Conservation (phyloP, 2,329 filamentous ascomycete species). For the Sphaceloma murrayae region DNA sequence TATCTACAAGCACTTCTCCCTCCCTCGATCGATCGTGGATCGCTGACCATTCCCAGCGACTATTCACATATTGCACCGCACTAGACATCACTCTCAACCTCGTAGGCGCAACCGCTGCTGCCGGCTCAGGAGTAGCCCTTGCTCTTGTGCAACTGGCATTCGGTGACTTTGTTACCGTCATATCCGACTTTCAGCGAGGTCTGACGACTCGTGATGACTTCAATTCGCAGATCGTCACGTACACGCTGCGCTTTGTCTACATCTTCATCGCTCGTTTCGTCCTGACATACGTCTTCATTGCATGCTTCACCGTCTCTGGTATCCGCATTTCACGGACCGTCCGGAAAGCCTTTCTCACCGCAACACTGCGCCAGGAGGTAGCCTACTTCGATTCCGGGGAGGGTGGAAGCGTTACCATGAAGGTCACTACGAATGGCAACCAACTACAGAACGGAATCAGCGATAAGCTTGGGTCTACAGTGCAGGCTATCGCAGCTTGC, state of each 20-base stretch:
- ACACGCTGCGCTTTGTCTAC: slow-evolving; percentile 54
- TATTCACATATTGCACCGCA: slow-evolving; percentile 18
- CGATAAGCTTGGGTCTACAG: slow-evolving; percentile 26
- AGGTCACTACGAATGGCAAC: slow-evolving; percentile 47
- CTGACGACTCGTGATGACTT: neutral
- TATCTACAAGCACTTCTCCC: neutral
- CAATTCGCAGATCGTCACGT: slow-evolving; percentile 5
- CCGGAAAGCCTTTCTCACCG: slow-evolving; percentile 52
- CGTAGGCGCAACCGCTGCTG: slow-evolving; percentile 26
- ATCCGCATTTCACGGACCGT: slow-evolving; percentile 40
- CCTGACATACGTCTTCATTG: slow-evolving; percentile 46
- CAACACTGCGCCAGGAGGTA: slow-evolving; percentile 54
- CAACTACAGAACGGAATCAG: slow-evolving; percentile 28
- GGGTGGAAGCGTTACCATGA: slow-evolving; percentile 48
- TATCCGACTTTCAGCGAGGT: slow-evolving; percentile 30
- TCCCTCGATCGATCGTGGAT: too few relatives aligned
- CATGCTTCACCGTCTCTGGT: slow-evolving; percentile 38
- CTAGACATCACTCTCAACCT: slow-evolving; percentile 18
- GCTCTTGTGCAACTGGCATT: slow-evolving; percentile 41
- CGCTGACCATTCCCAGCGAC: slow-evolving; percentile 15
- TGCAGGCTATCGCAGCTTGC: slow-evolving; percentile 21
- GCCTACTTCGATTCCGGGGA: slow-evolving; percentile 52
- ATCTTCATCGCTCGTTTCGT: slow-evolving; percentile 56
- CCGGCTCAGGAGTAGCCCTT: slow-evolving; percentile 34
- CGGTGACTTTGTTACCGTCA: slow-evolving; percentile 36